phyloP scores from a whole-genome alignment of 1,139 yeast genomes.

The Saccharomyces pastorianus region DNA sequence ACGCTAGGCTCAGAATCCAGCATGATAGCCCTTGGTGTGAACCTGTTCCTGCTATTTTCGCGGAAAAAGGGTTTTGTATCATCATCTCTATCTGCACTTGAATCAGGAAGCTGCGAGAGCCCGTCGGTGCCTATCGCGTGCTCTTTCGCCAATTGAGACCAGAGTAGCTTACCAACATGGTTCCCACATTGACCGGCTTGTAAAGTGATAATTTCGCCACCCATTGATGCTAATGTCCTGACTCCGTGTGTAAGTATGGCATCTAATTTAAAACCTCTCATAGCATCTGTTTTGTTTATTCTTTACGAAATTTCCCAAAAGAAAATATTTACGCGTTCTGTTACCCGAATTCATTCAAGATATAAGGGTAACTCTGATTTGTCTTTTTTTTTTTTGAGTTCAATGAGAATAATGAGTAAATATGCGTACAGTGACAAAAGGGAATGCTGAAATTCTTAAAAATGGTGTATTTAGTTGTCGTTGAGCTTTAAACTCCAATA shows the following conservation, averaged over 20 bases:
- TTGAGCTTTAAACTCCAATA: too few species aligned
- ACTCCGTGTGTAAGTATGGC: background rate
- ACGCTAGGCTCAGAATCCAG: conserved; percentile 91
- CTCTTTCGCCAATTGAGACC: conserved; percentile 83
- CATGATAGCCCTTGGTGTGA: conserved; percentile 79
- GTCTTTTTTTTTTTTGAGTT: too few species aligned
- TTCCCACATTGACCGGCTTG: conserved; percentile 90
- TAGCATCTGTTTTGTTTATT: background rate
- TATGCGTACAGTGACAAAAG: too few species aligned
- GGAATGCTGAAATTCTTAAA: too few species aligned
- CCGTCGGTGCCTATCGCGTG: conserved; percentile 85
- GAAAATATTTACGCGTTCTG: background rate
- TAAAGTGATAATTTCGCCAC: conserved; percentile 53
- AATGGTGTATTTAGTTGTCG: too few species aligned
- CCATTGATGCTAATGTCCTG: conserved; percentile 15
- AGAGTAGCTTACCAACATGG: conserved; percentile 87
- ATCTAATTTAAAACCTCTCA: background rate
- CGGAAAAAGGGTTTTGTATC: conserved; percentile 81
- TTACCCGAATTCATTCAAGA: background rate
- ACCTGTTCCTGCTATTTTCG: conserved; percentile 63
- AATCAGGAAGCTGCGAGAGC: conserved; percentile 25
- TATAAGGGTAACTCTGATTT: too few species aligned
- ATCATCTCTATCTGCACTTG: conserved; percentile 45
- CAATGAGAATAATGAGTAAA: background rate
- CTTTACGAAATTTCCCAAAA: background rate